A percentile compares a stretch with the other conserved stretches of the same genome.
phyloP scores from a whole-genome alignment of 2,329 filamentous ascomycete genomes.

The Paracoccidioides brasiliensis region DNA sequence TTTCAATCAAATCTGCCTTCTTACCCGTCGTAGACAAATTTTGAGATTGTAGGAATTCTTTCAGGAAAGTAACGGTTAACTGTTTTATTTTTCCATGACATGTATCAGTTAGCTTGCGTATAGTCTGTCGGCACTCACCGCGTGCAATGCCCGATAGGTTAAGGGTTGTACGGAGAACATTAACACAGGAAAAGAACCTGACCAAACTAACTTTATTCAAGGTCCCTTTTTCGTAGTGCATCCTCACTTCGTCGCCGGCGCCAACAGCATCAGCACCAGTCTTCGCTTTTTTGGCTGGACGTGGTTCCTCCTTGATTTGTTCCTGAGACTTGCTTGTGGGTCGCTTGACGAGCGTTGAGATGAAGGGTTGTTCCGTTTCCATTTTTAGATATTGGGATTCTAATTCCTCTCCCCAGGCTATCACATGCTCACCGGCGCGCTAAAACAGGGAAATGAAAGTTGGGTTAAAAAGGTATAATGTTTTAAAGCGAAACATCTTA shows the following conservation, averaged over 20 bases:
- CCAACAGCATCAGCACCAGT: slow-evolving; percentile 21
- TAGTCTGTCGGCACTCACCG: too few species aligned
- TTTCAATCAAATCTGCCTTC: slow-evolving; percentile 39
- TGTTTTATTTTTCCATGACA: slow-evolving; percentile 9
- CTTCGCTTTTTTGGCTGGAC: slow-evolving; percentile 36
- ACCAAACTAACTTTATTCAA: slow-evolving; percentile 26
- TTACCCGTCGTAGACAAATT: slow-evolving; percentile 33
- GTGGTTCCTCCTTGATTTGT: slow-evolving; percentile 16
- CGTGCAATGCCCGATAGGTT: too few species aligned
- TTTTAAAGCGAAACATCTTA: not conserved
- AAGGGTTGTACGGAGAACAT: too few species aligned
- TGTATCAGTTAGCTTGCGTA: slow-evolving; percentile 1
- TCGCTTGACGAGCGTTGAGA: slow-evolving; percentile 37
- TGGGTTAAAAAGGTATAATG: not conserved
- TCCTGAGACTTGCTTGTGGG: slow-evolving; percentile 15
- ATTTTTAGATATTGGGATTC: slow-evolving; percentile 43
- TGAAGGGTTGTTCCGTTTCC: slow-evolving; percentile 29
- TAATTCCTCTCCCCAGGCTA: slow-evolving; percentile 61
- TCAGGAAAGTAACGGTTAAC: slow-evolving; percentile 36
- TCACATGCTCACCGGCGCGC: slow-evolving; percentile 64
- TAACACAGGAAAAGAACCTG: not conserved
- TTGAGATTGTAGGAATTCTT: slow-evolving; percentile 34
- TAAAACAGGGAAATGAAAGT: slow-evolving; percentile 11
- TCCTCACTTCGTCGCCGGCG: slow-evolving; percentile 24
- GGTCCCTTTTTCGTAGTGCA: slow-evolving; percentile 30